Evolutionary conservation across 176 grass and related monocot genomes (phyloP), one percentile per base, ranked within the genome.

Genomic region (Paspalum notatum): DNA sequence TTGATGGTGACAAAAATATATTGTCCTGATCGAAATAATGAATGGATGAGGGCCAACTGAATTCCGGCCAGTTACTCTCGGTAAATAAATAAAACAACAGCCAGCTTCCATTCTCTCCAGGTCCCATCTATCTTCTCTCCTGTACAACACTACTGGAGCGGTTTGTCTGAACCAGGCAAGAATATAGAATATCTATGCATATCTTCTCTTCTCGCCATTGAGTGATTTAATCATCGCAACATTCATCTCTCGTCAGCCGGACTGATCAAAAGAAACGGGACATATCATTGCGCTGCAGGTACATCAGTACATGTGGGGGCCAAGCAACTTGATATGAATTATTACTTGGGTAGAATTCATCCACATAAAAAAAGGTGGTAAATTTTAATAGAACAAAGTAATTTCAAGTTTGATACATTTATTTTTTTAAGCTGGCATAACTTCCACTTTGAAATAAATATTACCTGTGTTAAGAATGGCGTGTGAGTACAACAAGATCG

Each of bases 181-280:
- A 71, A 82, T 10, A 82, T 10, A 55, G 11, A 62, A 54, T 76
- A 82, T 76, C 17, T 16, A 12, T 61, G 32, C 56, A 81, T 53
- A 82, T 69, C 82, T 75, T 68, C 5, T 47, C n/a, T 67, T 26
- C 12, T 6, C 15, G 25, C 60, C 79, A 80, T 86, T 63, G 69
- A 80, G 60, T 67, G 76, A 73, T 56, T 74, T 74, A 80, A 74
- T 80, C 68, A 80, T 79, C 39, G 45, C 38, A 11, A 7, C 69
- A 13, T 39, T 85, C 68, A 60, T 80, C 24, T 66, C 39, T 66
- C 57, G 12, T 74, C 76, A 14, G 11, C 41, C 40, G 60, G 49
- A 21, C 20, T 59, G n/a, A n/a, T n/a, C 60, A n/a, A 57, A 74
- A 11, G 43, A 86, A 55, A 40, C 40, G 58, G 45, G 47, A n/a